Conservation (phyloP, 2,329 filamentous ascomycete species). For the Colletotrichum spaethianum region DNA sequence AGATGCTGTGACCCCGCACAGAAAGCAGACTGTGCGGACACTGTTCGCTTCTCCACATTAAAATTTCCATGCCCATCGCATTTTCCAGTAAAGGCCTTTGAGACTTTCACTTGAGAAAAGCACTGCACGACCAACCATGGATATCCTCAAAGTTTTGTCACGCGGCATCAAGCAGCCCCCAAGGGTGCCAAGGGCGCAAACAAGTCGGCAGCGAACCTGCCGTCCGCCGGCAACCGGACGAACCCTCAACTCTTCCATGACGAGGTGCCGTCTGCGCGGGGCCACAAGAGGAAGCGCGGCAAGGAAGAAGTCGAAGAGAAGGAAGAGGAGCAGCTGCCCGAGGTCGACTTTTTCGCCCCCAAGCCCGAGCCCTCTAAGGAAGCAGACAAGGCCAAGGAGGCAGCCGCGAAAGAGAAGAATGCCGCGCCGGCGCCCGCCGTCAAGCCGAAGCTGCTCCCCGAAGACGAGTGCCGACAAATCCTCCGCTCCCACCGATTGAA, state of each 20-base stretch:
- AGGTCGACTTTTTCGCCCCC: constrained; percentile 73
- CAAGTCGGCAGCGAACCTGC: constrained; percentile 61
- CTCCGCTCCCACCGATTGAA: constrained; percentile 88
- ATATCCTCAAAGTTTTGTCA: constrained; percentile 81
- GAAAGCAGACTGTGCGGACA: constrained; percentile 18
- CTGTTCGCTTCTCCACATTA: constrained; percentile 28
- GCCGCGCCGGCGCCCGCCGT: constrained; percentile 47
- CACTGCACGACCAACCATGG: constrained; percentile 63
- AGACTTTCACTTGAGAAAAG: background rate
- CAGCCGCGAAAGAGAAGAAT: constrained; percentile 43
- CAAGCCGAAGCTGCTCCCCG: constrained; percentile 64
- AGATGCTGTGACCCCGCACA: background rate
- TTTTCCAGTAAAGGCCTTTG: background rate
- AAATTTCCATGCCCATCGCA: constrained; percentile 36
- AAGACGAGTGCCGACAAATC: constrained; percentile 81
- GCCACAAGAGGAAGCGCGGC: constrained; percentile 70
- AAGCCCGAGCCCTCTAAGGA: constrained; percentile 51
- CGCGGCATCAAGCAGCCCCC: constrained; percentile 74
- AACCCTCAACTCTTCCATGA: constrained; percentile 82
- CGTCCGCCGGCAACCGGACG: constrained; percentile 74
- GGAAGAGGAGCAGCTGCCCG: constrained; percentile 55
- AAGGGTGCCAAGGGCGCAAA: constrained; percentile 52
- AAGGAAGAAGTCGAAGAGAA: constrained; percentile 50
- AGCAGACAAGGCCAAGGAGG: constrained; percentile 42
- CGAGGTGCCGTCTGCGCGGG: constrained; percentile 57